These are phyloP conservation scores for Ambrosia hybrid DNA, from an alignment of 140 eudicot genomes.

Conservation along the genomic window DNA sequence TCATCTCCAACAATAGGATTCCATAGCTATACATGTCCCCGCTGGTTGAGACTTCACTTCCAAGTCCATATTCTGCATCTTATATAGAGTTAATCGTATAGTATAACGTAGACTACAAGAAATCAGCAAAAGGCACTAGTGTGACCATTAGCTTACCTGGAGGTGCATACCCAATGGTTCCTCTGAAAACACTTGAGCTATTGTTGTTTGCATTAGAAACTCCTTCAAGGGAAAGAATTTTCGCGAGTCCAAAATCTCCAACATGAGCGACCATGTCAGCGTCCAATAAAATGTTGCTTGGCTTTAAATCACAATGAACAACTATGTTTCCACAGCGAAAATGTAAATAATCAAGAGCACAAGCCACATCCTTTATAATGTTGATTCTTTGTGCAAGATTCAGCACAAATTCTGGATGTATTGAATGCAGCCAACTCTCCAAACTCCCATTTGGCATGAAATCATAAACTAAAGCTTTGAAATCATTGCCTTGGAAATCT, in stretches of 20 bases:
- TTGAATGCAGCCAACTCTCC: conserved; percentile 36
- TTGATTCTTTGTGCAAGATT: conserved; percentile 35
- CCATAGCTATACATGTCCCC: conserved; percentile 41
- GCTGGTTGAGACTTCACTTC: conserved; percentile 30
- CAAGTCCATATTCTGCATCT: conserved; percentile 38
- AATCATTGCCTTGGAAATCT: conserved; percentile 47
- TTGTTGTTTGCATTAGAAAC: conserved; percentile 21
- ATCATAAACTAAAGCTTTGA: conserved; percentile 48
- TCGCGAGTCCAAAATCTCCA: conserved; percentile 48
- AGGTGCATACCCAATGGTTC: conserved; percentile 52
- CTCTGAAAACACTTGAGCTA: conserved; percentile 41
- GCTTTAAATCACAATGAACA: conserved; percentile 48
- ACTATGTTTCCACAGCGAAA: conserved; percentile 21
- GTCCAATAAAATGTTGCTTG: conserved; percentile 46
- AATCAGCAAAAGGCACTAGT: neutral
- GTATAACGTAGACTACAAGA: neutral
- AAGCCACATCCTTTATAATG: conserved; percentile 45
- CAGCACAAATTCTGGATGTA: neutral
- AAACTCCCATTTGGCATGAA: conserved; percentile 43
- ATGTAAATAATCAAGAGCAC: conserved; percentile 48
- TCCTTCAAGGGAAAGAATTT: conserved; percentile 24
- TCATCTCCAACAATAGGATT: conserved; percentile 39
- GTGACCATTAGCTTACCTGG: conserved; percentile 31
- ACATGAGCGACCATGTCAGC: conserved; percentile 42
- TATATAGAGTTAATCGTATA: neutral